These are phyloP conservation scores for Echria macrotheca DNA, from an alignment of 495 filamentous ascomycete genomes.

Conservation along the genomic window DNA sequence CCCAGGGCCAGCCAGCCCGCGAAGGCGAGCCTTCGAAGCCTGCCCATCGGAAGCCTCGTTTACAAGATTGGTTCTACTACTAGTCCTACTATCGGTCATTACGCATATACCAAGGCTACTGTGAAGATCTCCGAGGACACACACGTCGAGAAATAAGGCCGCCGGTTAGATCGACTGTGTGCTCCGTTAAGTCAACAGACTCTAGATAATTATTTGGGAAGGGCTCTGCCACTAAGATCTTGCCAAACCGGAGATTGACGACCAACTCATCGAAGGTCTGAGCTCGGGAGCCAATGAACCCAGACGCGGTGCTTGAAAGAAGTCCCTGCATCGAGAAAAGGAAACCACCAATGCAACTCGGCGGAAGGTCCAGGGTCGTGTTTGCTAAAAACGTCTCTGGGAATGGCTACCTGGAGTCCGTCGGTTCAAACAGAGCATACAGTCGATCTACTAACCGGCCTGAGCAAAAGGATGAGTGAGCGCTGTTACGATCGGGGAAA, in stretches of 20 bases:
- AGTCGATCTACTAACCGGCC: no score
- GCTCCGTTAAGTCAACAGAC: no score
- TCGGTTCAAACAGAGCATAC: no score
- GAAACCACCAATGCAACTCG: neutral
- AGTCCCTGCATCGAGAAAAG: neutral
- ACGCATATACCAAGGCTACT: neutral
- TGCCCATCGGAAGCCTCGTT: neutral
- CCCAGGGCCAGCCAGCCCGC: slow-evolving; percentile 3
- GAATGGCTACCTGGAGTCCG: no score
- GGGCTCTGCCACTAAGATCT: no score
- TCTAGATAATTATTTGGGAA: no score
- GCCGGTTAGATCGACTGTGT: no score
- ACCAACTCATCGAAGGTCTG: neutral
- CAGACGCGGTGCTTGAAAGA: slow-evolving; percentile 1
- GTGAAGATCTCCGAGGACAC: neutral
- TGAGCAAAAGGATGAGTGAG: no score
- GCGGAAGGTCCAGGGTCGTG: neutral
- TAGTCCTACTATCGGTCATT: neutral
- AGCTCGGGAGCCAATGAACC: neutral
- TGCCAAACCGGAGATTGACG: neutral
- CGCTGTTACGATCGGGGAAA: no score
- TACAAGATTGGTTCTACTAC: slow-evolving; percentile 8
- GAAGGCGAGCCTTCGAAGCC: neutral
- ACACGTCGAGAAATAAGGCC: neutral
- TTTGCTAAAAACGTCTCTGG: neutral